phyloP scores from a whole-genome alignment of 73 alveolate genomes.

The Symbiodinium pilosum region DNA sequence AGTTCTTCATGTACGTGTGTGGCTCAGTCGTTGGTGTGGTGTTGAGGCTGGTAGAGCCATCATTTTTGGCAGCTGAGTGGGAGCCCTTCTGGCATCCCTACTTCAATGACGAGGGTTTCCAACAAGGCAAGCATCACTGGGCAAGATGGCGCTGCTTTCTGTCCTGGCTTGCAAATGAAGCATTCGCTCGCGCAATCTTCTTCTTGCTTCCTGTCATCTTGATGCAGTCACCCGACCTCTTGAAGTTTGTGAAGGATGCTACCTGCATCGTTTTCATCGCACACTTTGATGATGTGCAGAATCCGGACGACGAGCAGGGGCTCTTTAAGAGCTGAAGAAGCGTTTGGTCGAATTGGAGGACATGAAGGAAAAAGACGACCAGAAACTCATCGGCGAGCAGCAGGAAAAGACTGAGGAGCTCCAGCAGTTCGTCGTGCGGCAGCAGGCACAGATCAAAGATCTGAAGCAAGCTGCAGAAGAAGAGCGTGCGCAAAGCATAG shows the following conservation, averaged over 20 bases:
- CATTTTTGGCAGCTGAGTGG: background rate
- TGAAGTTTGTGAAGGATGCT: constrained; percentile 47
- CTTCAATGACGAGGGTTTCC: background rate
- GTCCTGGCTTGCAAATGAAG: constrained; percentile 7
- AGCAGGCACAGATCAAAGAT: background rate
- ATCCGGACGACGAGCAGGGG: background rate
- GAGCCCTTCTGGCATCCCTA: constrained; percentile 17
- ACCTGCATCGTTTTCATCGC: constrained; percentile 27
- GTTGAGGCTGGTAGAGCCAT: background rate
- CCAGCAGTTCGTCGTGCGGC: background rate
- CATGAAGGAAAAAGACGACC: background rate
- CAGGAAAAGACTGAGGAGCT: background rate
- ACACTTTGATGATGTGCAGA: background rate
- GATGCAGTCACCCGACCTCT: constrained; percentile 9
- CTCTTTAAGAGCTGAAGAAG: background rate
- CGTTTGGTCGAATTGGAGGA: background rate
- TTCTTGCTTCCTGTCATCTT: constrained; percentile 14
- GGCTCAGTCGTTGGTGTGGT: background rate
- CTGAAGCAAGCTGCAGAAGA: background rate
- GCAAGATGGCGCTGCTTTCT: background rate
- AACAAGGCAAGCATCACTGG: background rate
- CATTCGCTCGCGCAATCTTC: background rate
- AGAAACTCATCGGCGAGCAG: background rate
- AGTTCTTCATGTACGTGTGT: background rate
- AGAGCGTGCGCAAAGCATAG: background rate